These are phyloP conservation scores for Ulota crispa DNA, from an alignment of 225 moss, liverwort and hornwort species.

Conservation along the genomic window DNA sequence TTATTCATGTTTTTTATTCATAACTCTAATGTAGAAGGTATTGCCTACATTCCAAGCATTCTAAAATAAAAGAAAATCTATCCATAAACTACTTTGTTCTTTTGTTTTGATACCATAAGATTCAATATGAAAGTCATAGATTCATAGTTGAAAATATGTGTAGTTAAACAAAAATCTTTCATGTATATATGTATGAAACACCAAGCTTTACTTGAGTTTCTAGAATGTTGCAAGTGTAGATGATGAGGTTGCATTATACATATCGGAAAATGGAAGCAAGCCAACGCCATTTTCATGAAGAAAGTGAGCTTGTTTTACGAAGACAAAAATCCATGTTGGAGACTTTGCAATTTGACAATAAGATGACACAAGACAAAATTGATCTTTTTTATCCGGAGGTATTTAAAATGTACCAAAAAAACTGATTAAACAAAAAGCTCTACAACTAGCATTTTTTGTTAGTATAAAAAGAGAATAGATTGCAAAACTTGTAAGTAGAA, in stretches of 20 bases:
- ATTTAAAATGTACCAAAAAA: fast-evolving
- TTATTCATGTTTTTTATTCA: fast-evolving
- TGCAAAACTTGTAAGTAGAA: no score
- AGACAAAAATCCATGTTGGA: conserved; percentile 75
- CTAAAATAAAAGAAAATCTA: fast-evolving
- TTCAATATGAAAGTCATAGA: fast-evolving
- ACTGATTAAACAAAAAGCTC: background rate
- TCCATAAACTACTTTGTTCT: fast-evolving
- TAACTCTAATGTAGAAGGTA: background rate
- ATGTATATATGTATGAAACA: background rate
- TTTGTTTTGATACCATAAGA: fast-evolving
- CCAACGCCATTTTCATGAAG: conserved; percentile 85
- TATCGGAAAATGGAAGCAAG: conserved; percentile 87
- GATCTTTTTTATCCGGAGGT: conserved; percentile 81
- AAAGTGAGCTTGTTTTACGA: conserved; percentile 77
- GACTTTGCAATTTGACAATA: conserved; percentile 76
- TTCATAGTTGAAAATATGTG: background rate
- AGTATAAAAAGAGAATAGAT: no score
- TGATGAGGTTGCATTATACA: conserved; percentile 84
- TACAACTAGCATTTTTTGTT: fast-evolving
- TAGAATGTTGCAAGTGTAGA: conserved; percentile 23
- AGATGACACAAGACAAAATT: conserved; percentile 74
- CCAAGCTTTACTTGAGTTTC: fast-evolving
- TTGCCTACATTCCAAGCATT: background rate
- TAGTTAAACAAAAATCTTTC: background rate